Base-by-base conservation (phyloP, 305 asterid genomes). In the Fraxinus floribunda region DNA sequence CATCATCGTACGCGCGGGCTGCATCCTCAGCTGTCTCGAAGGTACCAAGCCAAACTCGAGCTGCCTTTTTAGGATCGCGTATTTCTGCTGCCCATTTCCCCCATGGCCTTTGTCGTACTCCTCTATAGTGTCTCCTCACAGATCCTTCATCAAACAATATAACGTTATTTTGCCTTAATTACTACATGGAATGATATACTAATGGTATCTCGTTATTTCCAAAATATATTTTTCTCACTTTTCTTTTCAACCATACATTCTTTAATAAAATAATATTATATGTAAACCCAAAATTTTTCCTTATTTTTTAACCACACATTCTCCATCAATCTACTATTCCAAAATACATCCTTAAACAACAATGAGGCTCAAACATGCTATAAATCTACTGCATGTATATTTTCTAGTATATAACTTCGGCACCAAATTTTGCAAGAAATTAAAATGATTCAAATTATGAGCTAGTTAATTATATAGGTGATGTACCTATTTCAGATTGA, bases 31-130 rank as follows among this genome's bases (percentile, higher is more conserved):
- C 98, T 36, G 97, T 94, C 80, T 91, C 94, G 82, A 94, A 94
- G 0, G 98, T 94, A 5, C 97, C 98, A 0, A 94, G 90, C 98
- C 98, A 94, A 1, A 94, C 98, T 0, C 97, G 88, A 5, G 95
- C 94, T 1, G 97, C 98, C 80, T 92, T 94, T 66, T 89, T 88
- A 0, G 98, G 98, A 38, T 94, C 97, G 0, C 98, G 87, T 38
- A 94, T 94, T 79, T 94, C 97, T 0, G 98, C 97, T 0, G 97
- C 98, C 98, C 98, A 94, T 86, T 94, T 94, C 5, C 97, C 97
- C 98, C 98, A 94, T 15, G 98, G 98, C 80, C 98, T 86, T 55
- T 92, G 98, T 30, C 97, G 71, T 39, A 94, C 98, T 72, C 98
- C 98, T 86, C 97, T 86, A 35, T 94, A 94, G 84, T 92, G 97